Conservation (phyloP, 108 stramenopile species). For the Nitzschia sp. region DNA sequence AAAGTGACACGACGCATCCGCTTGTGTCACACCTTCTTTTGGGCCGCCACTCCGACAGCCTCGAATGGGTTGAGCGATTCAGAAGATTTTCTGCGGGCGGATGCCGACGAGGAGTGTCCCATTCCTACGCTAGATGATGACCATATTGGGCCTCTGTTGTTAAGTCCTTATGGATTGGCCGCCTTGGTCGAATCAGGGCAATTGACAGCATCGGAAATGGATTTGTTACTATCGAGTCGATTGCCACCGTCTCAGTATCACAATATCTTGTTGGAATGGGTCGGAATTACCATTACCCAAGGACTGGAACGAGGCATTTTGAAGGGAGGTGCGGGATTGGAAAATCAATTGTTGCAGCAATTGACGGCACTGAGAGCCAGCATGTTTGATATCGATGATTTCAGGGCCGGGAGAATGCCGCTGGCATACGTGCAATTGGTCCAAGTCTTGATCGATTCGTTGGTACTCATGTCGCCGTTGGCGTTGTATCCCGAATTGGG, state of each 20-base stretch:
- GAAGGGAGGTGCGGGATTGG: slow-evolving; percentile 45
- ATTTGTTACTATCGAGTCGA: slow-evolving; percentile 41
- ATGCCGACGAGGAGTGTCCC: no score
- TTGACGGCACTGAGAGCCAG: slow-evolving; percentile 49
- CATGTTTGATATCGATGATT: slow-evolving; percentile 59
- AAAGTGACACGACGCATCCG: no score
- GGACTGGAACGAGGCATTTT: slow-evolving; percentile 50
- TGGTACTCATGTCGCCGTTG: no score
- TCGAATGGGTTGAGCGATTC: no score
- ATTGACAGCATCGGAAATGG: slow-evolving; percentile 44
- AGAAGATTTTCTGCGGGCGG: no score
- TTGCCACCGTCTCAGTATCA: slow-evolving; percentile 65
- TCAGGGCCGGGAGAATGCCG: slow-evolving; percentile 61
- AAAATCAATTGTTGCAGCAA: slow-evolving; percentile 48
- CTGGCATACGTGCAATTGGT: slow-evolving; percentile 71
- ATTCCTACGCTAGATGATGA: no score
- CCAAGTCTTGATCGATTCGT: no score
- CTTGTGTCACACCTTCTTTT: no score
- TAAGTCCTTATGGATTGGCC: no score
- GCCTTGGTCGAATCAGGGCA: slow-evolving; percentile 40
- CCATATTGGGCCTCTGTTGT: no score
- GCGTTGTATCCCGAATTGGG: no score
- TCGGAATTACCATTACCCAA: slow-evolving; percentile 49
- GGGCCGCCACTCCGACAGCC: no score
- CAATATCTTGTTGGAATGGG: slow-evolving; percentile 63